phyloP scores from a whole-genome alignment of 768 basidiomycete genomes.

The Termitomyces sp. region DNA sequence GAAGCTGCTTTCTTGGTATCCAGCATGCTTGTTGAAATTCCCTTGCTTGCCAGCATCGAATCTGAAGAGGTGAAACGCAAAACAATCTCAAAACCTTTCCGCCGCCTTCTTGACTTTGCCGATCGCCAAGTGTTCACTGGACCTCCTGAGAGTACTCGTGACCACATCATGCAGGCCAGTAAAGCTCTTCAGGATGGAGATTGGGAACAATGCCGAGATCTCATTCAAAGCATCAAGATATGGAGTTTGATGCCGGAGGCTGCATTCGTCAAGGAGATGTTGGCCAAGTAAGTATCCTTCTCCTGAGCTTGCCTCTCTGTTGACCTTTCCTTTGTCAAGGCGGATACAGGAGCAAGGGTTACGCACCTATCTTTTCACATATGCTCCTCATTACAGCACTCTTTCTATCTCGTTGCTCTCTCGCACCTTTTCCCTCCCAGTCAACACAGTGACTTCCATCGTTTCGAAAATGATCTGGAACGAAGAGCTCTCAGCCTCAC shows the following conservation, averaged over 20 bases:
- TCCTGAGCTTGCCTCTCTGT: background rate
- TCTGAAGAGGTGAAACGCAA: conserved; percentile 93
- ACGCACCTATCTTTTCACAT: conserved; percentile 97
- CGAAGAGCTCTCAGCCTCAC: conserved; percentile 89
- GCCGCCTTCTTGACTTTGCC: conserved; percentile 91
- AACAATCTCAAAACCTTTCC: conserved; percentile 94
- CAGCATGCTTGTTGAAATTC: conserved; percentile 98
- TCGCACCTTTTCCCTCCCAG: conserved; percentile 80
- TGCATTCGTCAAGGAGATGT: conserved; percentile 86
- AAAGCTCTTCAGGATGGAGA: conserved; percentile 95
- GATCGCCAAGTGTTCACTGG: conserved; percentile 98
- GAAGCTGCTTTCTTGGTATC: conserved; percentile 98
- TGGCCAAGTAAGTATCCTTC: conserved; percentile 65
- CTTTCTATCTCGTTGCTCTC: conserved; percentile 87
- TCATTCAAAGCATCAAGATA: conserved; percentile 95
- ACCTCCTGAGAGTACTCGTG: conserved; percentile 96
- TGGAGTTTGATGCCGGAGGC: conserved; percentile 96
- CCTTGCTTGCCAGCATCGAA: conserved; percentile 89
- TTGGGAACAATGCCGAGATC: conserved; percentile 93
- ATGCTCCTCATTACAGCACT: conserved; percentile 89
- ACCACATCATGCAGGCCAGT: conserved; percentile 99
- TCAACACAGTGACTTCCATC: conserved; percentile 81
- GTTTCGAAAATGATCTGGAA: conserved; percentile 99
- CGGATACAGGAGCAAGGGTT: conserved; percentile 98
- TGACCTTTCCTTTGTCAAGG: conserved; percentile 33